phyloP scores from a whole-genome alignment of 2,329 filamentous ascomycete genomes.

The Coleophoma eucalyptorum region DNA sequence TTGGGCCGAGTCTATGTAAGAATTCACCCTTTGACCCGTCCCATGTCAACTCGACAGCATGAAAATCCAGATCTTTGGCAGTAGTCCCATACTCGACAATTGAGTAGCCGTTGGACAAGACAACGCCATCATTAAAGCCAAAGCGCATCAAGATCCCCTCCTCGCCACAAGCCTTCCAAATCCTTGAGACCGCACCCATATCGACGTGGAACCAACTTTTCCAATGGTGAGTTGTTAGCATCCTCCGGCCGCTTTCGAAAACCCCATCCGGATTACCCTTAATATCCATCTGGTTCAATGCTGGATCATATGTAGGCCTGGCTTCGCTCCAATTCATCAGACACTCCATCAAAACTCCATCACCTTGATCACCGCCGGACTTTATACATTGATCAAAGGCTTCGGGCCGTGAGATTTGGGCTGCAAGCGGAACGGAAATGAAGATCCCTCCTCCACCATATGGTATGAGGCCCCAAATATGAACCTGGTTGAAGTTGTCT shows the following conservation, averaged over 20 bases:
- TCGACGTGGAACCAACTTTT: slow-evolving; percentile 18
- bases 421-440: slow-evolving; percentile 19
- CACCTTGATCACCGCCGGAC: slow-evolving; percentile 13
- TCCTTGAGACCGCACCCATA: slow-evolving; percentile 8
- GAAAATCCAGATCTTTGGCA: slow-evolving; percentile 12
- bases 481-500: slow-evolving; percentile 17
- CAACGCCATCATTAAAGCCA: slow-evolving; percentile 34
- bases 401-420: slow-evolving; percentile 3
- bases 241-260: slow-evolving; percentile 18
- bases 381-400: slow-evolving; percentile 15
- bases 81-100: slow-evolving; percentile 16
- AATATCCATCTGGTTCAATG: slow-evolving; percentile 23
- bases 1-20: slow-evolving; percentile 43
- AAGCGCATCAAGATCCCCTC: slow-evolving; percentile 37
- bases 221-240: slow-evolving; percentile 23
- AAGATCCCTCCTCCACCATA: slow-evolving; percentile 24
- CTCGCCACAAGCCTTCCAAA: slow-evolving; percentile 16
- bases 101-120: slow-evolving; percentile 38
- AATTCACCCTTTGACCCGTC: slow-evolving; percentile 37
- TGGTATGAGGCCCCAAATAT: slow-evolving; percentile 15
- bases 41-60: slow-evolving; percentile 35
- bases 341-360: slow-evolving; percentile 19
- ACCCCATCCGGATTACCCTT: slow-evolving; percentile 16
- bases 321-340: slow-evolving; percentile 12
- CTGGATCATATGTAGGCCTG: slow-evolving; percentile 14